Conservation (phyloP, 352 stramenopile species). For the Hyaloperonospora brassicae region DNA sequence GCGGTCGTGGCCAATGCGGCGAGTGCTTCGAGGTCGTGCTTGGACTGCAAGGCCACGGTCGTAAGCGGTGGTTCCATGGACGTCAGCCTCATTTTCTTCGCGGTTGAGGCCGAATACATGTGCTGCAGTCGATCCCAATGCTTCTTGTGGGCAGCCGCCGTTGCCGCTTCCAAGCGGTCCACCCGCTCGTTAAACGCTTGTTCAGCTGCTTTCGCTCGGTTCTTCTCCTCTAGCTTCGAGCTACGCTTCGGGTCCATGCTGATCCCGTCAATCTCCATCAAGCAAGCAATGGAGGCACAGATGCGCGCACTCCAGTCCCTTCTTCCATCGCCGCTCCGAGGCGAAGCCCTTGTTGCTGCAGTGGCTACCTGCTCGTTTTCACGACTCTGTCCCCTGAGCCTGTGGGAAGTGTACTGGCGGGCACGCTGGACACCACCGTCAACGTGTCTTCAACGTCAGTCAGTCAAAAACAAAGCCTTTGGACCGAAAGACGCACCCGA, state of each 20-base stretch:
- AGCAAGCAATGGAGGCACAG: slow-evolving; percentile 21
- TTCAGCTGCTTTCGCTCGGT: slow-evolving; percentile 21
- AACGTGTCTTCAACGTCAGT: not conserved
- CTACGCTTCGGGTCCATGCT: slow-evolving; percentile 14
- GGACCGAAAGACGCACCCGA: not conserved
- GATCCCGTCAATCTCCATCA: slow-evolving; percentile 28
- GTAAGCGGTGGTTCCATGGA: not conserved
- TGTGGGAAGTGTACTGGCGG: not conserved
- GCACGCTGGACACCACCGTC: not conserved
- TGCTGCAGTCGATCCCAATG: slow-evolving; percentile 52
- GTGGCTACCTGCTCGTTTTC: not conserved
- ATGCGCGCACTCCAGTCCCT: slow-evolving; percentile 19
- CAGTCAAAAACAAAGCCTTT: not conserved
- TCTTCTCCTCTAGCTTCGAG: slow-evolving; percentile 25
- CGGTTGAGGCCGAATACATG: slow-evolving; percentile 35
- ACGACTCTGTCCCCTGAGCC: not conserved
- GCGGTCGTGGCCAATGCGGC: slow-evolving; percentile 20
- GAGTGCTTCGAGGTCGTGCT: slow-evolving; percentile 19
- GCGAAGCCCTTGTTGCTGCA: not conserved
- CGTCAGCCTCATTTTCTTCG: slow-evolving; percentile 33
- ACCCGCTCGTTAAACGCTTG: slow-evolving; percentile 27
- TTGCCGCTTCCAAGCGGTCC: slow-evolving; percentile 14
- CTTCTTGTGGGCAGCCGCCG: slow-evolving; percentile 31
- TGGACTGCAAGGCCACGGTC: not conserved
- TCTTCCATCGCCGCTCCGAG: not conserved